phyloP scores from a whole-genome alignment of 140 eudicot genomes.

The Oenanthe javanica region DNA sequence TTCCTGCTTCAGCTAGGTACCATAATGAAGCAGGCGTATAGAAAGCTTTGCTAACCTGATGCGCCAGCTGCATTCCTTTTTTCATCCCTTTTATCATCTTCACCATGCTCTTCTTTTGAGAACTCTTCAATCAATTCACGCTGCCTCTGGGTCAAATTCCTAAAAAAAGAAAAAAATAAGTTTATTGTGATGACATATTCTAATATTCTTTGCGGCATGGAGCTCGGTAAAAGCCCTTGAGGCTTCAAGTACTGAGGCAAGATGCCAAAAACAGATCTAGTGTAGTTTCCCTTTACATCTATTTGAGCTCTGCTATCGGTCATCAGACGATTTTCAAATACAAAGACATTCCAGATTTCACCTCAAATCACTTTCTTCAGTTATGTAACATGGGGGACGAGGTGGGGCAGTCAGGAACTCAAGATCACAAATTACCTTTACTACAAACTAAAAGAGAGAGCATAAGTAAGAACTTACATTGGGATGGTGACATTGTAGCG shows the following conservation, averaged over 20 bases:
- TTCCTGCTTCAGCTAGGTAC: not conserved
- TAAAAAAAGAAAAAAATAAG: not conserved
- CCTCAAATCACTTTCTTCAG: not conserved
- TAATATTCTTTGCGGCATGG: not conserved
- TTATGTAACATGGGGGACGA: not conserved
- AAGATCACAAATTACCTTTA: not conserved
- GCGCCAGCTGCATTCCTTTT: slow-evolving; percentile 22
- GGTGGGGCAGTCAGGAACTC: not conserved
- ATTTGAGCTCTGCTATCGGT: not conserved
- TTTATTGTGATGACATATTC: too few species aligned
- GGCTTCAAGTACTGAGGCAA: not conserved
- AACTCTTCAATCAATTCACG: slow-evolving; percentile 76
- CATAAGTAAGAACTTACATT: slow-evolving; percentile 33
- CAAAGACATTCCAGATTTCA: not conserved
- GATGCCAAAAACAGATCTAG: not conserved
- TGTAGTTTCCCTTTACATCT: not conserved
- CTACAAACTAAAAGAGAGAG: not conserved
- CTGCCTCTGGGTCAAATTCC: slow-evolving; percentile 46
- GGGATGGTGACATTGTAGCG: slow-evolving; percentile 92
- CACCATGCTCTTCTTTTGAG: slow-evolving; percentile 55
- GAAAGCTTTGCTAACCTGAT: not conserved
- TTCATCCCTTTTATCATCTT: slow-evolving; percentile 36
- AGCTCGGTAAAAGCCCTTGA: not conserved
- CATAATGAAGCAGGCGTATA: not conserved
- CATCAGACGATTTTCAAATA: not conserved